phyloP scores from a whole-genome alignment of 495 filamentous ascomycete species.

The Aspergillus ellipticus region DNA sequence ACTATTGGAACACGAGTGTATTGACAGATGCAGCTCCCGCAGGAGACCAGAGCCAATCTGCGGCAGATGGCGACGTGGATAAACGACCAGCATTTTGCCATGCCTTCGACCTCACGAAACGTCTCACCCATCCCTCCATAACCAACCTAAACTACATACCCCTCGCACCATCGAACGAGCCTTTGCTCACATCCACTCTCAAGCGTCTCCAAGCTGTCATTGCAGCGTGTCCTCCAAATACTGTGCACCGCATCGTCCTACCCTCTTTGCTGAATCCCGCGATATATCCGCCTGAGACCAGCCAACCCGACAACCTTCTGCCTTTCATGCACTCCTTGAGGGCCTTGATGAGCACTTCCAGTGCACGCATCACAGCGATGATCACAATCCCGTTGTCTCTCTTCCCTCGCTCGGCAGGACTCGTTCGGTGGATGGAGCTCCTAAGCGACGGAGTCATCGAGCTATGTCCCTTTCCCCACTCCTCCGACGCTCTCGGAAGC shows the following conservation, averaged over 20 bases:
- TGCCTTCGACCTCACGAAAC: slow-evolving; percentile 85
- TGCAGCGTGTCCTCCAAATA: slow-evolving; percentile 49
- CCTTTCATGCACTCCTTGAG: slow-evolving; percentile 81
- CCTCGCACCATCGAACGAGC: slow-evolving; percentile 45
- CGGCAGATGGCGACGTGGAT: slow-evolving; percentile 17
- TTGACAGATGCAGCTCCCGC: slow-evolving; percentile 27
- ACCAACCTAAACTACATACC: slow-evolving; percentile 57
- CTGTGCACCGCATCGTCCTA: slow-evolving; percentile 77
- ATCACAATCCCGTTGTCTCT: slow-evolving; percentile 77
- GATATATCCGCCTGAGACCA: slow-evolving; percentile 65
- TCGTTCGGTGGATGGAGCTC: slow-evolving; percentile 85
- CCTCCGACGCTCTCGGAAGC: slow-evolving; percentile 52
- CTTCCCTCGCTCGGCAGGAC: slow-evolving; percentile 70
- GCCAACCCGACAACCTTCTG: slow-evolving; percentile 66
- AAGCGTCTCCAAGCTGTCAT: slow-evolving; percentile 57
- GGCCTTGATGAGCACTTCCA: slow-evolving; percentile 64
- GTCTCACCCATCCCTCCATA: slow-evolving; percentile 58
- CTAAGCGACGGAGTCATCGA: slow-evolving; percentile 85
- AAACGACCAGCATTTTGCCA: slow-evolving; percentile 67
- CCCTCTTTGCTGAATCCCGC: slow-evolving; percentile 81
- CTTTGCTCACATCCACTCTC: slow-evolving; percentile 64
- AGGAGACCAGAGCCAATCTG: slow-evolving; percentile 23
- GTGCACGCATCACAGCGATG: slow-evolving; percentile 65
- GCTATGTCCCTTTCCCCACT: slow-evolving; percentile 78
- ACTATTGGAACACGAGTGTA: background rate